These are phyloP conservation scores for Stramenopiles sp. DNA, from an alignment of 352 stramenopile genomes.

Conservation along the genomic window DNA sequence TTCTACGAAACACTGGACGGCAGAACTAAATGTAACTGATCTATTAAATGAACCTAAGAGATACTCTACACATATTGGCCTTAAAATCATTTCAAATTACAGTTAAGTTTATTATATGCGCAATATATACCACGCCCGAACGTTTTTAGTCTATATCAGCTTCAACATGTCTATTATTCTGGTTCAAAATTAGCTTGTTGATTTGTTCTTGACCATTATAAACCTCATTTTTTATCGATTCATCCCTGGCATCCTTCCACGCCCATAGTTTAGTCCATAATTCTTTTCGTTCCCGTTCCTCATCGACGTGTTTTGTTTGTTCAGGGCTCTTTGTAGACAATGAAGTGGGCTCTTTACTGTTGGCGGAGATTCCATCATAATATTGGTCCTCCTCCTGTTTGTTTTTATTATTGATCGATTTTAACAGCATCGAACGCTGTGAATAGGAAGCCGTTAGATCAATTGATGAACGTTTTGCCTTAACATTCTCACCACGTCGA, in stretches of 20 bases:
- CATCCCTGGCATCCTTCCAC: background rate
- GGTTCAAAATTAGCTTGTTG: background rate
- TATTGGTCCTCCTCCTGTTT: too few relatives aligned
- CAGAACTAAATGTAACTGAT: too few relatives aligned
- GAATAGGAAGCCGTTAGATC: background rate
- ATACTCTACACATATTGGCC: too few relatives aligned
- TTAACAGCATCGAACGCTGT: background rate
- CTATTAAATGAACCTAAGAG: too few relatives aligned
- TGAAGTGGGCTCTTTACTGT: background rate
- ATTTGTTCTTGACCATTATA: background rate
- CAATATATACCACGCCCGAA: too few relatives aligned
- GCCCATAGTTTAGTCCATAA: background rate
- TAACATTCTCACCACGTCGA: too few relatives aligned
- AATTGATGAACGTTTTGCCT: background rate
- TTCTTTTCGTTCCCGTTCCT: background rate
- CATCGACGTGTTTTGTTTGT: background rate
- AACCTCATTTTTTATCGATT: background rate
- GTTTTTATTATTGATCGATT: too few relatives aligned
- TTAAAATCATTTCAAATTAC: too few relatives aligned
- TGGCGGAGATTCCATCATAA: background rate
- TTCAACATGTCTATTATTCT: background rate
- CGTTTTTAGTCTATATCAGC: background rate
- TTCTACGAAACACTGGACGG: too few relatives aligned
- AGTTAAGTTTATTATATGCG: too few relatives aligned
- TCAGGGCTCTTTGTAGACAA: background rate